Percentiles rank a stretch among this genome's conserved stretches.
These are phyloP conservation scores for Scheffersomyces lignicola DNA, from an alignment of 1,139 yeast genomes.

Conservation along the genomic window DNA sequence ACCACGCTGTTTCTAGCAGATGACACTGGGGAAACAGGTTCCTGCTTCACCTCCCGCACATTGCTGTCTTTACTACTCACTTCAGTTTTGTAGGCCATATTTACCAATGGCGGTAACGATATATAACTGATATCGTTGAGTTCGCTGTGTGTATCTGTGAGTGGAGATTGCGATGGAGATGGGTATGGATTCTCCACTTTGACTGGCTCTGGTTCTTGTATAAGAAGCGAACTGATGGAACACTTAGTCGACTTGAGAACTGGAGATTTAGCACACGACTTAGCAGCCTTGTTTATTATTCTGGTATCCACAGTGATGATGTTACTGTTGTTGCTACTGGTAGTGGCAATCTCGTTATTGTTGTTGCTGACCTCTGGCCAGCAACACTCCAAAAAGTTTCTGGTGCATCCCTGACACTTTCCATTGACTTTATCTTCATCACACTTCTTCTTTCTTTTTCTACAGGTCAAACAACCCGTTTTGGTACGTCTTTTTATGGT, in stretches of 20 bases:
- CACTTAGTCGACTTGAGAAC: conserved; percentile 13
- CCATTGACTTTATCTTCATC: conserved; percentile 45
- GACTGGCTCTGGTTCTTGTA: conserved; percentile 8
- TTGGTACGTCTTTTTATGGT: conserved; percentile 36
- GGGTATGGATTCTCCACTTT: conserved; percentile 16
- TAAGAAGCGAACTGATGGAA: conserved; percentile 13
- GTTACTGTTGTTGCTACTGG: conserved; percentile 1
- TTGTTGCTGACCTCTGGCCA: conserved; percentile 33
- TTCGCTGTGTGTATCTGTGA: conserved; percentile 12
- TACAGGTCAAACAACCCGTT: conserved; percentile 46
- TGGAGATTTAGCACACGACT: conserved; percentile 7
- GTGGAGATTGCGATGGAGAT: conserved; percentile 24
- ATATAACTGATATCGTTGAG: conserved; percentile 15
- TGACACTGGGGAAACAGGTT: conserved; percentile 5
- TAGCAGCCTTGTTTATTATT: background rate
- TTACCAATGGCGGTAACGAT: conserved; percentile 17
- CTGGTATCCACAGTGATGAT: background rate
- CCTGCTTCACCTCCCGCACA: conserved; percentile 8
- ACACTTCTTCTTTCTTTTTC: conserved; percentile 49
- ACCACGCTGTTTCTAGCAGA: background rate
- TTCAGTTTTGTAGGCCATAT: conserved; percentile 12
- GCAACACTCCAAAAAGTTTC: conserved; percentile 48
- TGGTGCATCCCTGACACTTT: conserved; percentile 48
- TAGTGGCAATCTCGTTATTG: conserved; percentile 3
- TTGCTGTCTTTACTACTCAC: conserved; percentile 16